Base-by-base conservation (phyloP, 176 grass and related monocot species). In the Panicum miliaceum region DNA sequence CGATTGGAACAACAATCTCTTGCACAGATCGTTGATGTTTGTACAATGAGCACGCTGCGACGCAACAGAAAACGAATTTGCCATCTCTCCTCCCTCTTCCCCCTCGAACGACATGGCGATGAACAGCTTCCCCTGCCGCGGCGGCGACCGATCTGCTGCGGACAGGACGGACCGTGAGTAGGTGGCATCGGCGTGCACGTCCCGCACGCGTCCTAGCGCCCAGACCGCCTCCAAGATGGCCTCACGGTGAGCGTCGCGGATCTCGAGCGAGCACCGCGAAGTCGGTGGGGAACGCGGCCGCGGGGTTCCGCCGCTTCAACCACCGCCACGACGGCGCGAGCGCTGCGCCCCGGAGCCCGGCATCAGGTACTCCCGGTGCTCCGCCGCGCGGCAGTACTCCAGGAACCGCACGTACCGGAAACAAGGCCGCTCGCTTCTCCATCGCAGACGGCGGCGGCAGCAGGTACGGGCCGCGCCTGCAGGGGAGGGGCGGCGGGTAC, bases 181-280 rank as follows among this genome's bases (percentile, higher is more conserved):
- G 60, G 81, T 88, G 38, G 81, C 41, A 75, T 99, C 96, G 8
- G 89, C 82, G 59, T 89, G 89, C 40, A 99, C 91, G 60, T 92
- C 96, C 86, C 86, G 90, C 52, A 99, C 90, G 64, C 87, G 83
- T 27, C 18, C 89, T 43, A 99, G 71, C 85, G 64, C 75, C 70
- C 83, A 41, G 26, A 96, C 53, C 27, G 91, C 91, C 15, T 12
- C 59, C 8, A 90, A 11, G 42, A 95, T 63, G 19, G 62, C 77
- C n/a, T 52, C 72, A 19, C 93, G 75, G 77, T 73, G 66, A 46
- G 77, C 80, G n/a, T 90, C 84, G 26, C 58, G 54, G 52, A 98
- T 96, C 83, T 92, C n/a, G n/a, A n/a, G n/a, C 89, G 64, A 98
- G 71, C 48, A 96, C 87, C 20, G 85, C 96, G 73, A 98, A 98